Percentiles rank a stretch among this genome's conserved stretches.
phyloP scores from a whole-genome alignment of 208 protist species.

The Trypanosoma scelopori region DNA sequence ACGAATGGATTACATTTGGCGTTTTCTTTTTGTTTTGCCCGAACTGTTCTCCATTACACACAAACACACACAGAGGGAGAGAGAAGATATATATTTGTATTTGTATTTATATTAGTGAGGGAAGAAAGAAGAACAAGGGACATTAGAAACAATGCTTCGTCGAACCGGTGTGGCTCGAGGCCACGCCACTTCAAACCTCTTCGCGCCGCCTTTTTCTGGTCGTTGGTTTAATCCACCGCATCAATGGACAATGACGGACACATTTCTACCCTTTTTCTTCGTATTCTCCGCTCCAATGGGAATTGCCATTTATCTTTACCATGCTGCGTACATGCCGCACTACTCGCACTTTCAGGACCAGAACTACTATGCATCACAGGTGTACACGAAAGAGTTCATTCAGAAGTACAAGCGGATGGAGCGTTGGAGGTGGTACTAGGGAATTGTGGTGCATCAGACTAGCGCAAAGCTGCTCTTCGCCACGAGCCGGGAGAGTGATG shows the following conservation, averaged over 20 bases:
- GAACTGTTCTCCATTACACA: too few relatives aligned
- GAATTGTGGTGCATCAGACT: neutral
- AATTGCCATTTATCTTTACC: constrained; percentile 81
- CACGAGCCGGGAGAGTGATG: too few relatives aligned
- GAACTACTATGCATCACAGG: constrained; percentile 89
- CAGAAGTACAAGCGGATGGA: constrained; percentile 89
- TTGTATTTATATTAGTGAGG: neutral
- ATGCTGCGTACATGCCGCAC: constrained; percentile 87
- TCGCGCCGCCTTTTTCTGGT: constrained; percentile 84
- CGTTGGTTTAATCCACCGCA: constrained; percentile 92
- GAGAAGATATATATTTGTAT: neutral
- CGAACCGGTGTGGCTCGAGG: constrained; percentile 52
- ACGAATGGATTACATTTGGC: too few relatives aligned
- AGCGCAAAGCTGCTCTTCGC: neutral
- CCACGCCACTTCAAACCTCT: constrained; percentile 88
- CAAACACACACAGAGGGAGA: too few relatives aligned
- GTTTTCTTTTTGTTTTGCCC: too few relatives aligned
- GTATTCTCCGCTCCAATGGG: constrained; percentile 81
- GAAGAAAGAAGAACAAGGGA: neutral
- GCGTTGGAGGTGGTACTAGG: constrained; percentile 90
- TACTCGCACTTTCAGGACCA: constrained; percentile 92
- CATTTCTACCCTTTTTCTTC: constrained; percentile 82
- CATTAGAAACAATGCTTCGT: constrained; percentile 64
- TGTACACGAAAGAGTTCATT: constrained; percentile 93
- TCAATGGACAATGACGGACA: constrained; percentile 91